Percentiles rank a stretch among this genome's conserved stretches.
Conservation (phyloP, 164 flowering plant genomes). For the Litsea cubeba region DNA sequence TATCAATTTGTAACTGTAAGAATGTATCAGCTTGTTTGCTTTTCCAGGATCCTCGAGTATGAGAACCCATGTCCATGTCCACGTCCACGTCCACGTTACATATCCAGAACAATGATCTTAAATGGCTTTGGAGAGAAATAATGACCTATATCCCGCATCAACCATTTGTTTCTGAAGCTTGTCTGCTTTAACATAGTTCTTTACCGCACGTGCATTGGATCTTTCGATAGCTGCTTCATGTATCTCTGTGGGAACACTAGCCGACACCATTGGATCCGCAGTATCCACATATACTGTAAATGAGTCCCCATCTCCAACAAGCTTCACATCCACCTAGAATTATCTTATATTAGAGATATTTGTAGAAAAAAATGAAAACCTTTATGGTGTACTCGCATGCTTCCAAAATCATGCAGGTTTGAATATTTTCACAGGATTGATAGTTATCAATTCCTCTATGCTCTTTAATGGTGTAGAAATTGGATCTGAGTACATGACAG, state of each 20-base stretch:
- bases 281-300: conserved; percentile 72
- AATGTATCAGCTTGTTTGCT: not conserved
- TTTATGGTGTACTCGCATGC: not conserved
- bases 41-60: no score
- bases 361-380: not conserved
- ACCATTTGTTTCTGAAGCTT: conserved; percentile 53
- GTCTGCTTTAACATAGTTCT: conserved; percentile 56
- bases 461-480: not conserved
- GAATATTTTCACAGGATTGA: not conserved
- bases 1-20: not conserved
- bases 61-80: not conserved
- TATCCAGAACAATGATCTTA: not conserved
- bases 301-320: conserved; percentile 84
- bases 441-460: not conserved
- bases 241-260: conserved; percentile 51
- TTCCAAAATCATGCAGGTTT: not conserved
- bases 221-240: conserved; percentile 43
- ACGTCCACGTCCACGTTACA: not conserved
- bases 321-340: conserved; percentile 65
- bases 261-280: conserved; percentile 53
- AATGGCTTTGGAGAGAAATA: not conserved
- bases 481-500: not conserved
- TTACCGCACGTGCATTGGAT: conserved; percentile 54
- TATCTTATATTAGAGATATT: no score
- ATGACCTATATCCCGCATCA: conserved; percentile 69